Evolutionary conservation across 768 basidiomycete species (phyloP).

Genomic region (Exidia glandulosa): DNA sequence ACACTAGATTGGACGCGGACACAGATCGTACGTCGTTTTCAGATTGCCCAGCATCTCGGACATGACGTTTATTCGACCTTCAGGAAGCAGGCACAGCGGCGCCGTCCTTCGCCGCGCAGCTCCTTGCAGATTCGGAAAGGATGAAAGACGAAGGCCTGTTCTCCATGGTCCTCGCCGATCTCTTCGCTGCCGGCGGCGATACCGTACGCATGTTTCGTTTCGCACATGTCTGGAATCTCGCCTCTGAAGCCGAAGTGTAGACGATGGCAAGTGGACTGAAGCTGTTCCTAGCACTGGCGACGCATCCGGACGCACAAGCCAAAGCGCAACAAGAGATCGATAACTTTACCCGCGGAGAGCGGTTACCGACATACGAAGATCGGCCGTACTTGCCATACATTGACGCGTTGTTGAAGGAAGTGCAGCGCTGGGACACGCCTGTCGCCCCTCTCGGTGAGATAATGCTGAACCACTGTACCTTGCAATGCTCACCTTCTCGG

Average conservation of each 20-base stretch:
- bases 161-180: background rate
- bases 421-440: conserved; percentile 17
- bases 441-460: conserved; percentile 11
- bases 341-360: conserved; percentile 17
- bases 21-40: background rate
- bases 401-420: conserved; percentile 28
- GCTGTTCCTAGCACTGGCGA: conserved; percentile 13
- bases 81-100: background rate
- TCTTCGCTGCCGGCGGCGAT: background rate
- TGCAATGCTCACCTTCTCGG: background rate
- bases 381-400: conserved; percentile 23
- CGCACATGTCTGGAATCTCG: background rate
- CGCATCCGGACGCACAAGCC: conserved; percentile 14
- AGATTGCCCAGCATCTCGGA: background rate
- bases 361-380: conserved; percentile 27
- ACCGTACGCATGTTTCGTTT: background rate
- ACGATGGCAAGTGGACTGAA: background rate
- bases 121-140: background rate
- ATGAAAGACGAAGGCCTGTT: background rate
- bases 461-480: background rate
- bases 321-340: conserved; percentile 29
- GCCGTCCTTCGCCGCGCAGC: background rate
- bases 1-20: conserved; percentile 4
- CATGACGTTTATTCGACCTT: background rate
- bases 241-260: background rate